Evolutionary conservation across 257 asterid genomes (phyloP).

Genomic region (Knoxia roxburghii): DNA sequence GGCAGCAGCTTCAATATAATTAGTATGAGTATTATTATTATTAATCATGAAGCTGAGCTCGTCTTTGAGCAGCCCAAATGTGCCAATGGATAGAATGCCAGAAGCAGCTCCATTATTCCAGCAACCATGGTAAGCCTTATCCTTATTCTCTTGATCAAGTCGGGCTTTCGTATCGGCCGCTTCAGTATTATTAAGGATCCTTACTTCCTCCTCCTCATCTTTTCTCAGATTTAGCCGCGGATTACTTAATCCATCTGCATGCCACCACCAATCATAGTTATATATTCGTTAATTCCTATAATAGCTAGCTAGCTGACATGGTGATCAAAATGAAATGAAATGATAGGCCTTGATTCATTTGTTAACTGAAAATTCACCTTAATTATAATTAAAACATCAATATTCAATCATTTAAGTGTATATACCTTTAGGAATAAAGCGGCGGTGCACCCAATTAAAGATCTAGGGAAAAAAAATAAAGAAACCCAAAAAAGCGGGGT

Average conservation of each 20-base stretch:
- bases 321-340: neutral
- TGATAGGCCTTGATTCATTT: too few relatives aligned
- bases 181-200: neutral
- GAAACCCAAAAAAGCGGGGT: neutral
- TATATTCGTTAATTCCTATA: too few relatives aligned
- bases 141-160: conserved; percentile 7
- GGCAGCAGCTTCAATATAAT: too few relatives aligned
- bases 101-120: conserved; percentile 25
- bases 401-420: too few relatives aligned
- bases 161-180: conserved; percentile 20
- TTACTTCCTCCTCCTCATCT: conserved; percentile 1
- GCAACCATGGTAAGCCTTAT: conserved; percentile 25
- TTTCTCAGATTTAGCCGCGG: conserved; percentile 24
- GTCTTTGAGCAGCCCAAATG: conserved; percentile 50
- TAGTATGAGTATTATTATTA: too few relatives aligned
- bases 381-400: too few relatives aligned
- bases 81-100: conserved; percentile 57
- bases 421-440: conserved; percentile 47
- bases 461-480: conserved; percentile 29
- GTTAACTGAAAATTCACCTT: too few relatives aligned
- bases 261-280: too few relatives aligned
- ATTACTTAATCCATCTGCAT: conserved; percentile 27
- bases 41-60: neutral
- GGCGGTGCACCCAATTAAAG: conserved; percentile 84
- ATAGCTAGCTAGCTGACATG: neutral